A percentile compares a stretch with the other conserved stretches of the same genome.
Conservation (phyloP, 2,329 filamentous ascomycete genomes). For the Sclerotinia glacialis region DNA sequence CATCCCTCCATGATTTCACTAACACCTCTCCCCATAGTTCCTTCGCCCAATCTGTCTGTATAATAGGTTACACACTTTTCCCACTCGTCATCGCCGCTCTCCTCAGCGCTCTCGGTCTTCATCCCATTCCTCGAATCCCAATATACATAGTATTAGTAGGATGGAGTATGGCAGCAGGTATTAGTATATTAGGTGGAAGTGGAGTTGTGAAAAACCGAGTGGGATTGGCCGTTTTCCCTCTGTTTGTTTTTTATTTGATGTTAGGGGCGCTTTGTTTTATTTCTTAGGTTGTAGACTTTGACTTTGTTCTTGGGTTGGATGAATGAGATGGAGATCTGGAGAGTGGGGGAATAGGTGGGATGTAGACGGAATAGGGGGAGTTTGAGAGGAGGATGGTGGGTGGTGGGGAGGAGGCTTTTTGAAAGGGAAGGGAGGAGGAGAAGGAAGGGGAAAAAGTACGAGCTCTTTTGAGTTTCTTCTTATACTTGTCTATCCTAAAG, state of each 20-base stretch:
- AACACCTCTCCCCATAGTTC: constrained; percentile 56
- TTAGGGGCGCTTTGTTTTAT: constrained; percentile 24
- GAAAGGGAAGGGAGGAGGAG: neutral
- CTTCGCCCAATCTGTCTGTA: constrained; percentile 95
- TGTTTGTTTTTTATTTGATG: constrained; percentile 26
- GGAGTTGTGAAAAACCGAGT: constrained; percentile 26
- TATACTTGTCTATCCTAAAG: no score
- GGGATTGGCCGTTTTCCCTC: constrained; percentile 24
- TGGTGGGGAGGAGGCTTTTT: neutral
- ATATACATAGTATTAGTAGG: constrained; percentile 84
- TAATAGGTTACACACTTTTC: constrained; percentile 98
- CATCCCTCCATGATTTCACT: neutral
- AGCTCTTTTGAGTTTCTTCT: no score
- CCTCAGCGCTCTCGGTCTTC: constrained; percentile 78
- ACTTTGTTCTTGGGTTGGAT: no score
- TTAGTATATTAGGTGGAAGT: constrained; percentile 26
- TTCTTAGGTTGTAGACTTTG: constrained; percentile 5
- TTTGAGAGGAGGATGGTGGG: neutral
- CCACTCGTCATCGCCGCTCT: constrained; percentile 90
- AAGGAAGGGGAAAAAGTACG: no score
- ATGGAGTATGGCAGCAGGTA: constrained; percentile 85
- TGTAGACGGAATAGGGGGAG: neutral
- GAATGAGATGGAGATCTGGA: neutral
- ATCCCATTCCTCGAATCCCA: constrained; percentile 79
- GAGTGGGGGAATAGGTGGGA: neutral